Evolutionary conservation across 805 yeast genomes (phyloP), one percentile per base, ranked within the genome.

Genomic region (Sugiyamaella boreocaroliniensis): DNA sequence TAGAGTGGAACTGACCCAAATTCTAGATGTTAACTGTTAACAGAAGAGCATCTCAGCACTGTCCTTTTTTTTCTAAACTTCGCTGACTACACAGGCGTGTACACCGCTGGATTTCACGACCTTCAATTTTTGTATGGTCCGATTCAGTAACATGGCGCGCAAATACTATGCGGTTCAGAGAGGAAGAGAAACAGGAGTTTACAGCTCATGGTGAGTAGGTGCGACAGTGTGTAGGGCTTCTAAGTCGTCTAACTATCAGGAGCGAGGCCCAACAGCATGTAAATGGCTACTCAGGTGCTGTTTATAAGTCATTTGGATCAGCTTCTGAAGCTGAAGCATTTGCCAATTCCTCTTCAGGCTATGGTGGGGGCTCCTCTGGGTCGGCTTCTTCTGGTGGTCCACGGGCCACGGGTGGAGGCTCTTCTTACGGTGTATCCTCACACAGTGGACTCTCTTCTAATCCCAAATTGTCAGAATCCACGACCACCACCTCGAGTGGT

Each of bases 131-230:
- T 11, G 37, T 14, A 32, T 32, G 37, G 37, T 32, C 11, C 37
- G 37, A 11, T 32, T 10, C n/a, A 12, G 20, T 8, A 41, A 10
- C n/a, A 45, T 45, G 48, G 41, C 48, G 41, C 29, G 54, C 37
- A 63, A 64, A 5, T 77, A 58, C 56, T 82, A 82, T 58, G 86
- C 85, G 0, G 86, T 82, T 1, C 72, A 68, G 29, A 69, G 66
- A 4, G 88, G 89, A 1, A 68, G 80, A 15, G 52, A 55, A 1
- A 61, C 68, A 1, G 96, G 95, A 0, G 71, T 88, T 0, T 88
- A 69, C 66, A 58, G 52, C 7, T 65, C 66, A 16, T 89, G 96
- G 96, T 63, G 64, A 1, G 79, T 75, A 4, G 61, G 66, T 47
- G 51, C 58, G 41, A 49, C 47, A 16, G 78, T 80, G 45, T 85